These are phyloP conservation scores for Olyra latifolia DNA, from an alignment of 176 grass and related monocot genomes.

Conservation along the genomic window DNA sequence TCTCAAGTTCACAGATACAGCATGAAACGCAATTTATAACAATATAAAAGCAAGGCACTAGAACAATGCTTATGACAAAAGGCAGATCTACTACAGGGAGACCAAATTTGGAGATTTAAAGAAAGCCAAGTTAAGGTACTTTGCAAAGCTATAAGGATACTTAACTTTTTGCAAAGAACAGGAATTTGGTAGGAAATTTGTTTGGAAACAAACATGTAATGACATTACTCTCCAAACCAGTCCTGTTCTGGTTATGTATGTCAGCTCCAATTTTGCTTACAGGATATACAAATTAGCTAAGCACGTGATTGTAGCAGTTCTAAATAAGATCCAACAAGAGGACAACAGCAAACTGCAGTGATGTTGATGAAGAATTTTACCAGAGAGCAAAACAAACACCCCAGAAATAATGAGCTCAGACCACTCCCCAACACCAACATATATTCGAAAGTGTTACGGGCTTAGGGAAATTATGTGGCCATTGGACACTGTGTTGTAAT, in stretches of 20 bases:
- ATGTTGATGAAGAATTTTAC: not conserved
- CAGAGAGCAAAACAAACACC: not conserved
- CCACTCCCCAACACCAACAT: not conserved
- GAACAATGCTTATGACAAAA: not conserved
- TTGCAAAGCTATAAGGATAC: not conserved
- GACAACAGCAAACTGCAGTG: not conserved
- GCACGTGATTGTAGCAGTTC: not conserved
- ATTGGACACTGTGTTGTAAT: not conserved
- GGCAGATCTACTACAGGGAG: not conserved
- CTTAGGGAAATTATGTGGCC: not conserved
- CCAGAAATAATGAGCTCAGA: not conserved
- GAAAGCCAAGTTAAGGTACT: not conserved
- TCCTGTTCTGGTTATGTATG: not conserved
- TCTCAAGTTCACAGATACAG: not conserved
- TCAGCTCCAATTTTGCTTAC: not conserved
- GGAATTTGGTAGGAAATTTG: not conserved
- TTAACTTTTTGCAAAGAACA: not conserved
- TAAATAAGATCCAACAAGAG: not conserved
- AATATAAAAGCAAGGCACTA: not conserved
- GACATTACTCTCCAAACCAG: not conserved
- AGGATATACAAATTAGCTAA: not conserved
- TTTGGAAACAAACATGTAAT: not conserved
- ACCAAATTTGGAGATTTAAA: not conserved
- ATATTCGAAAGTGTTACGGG: not conserved
- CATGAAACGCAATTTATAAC: not conserved